phyloP scores from a whole-genome alignment of 805 yeast genomes.

The Monosporozyma servazzii region DNA sequence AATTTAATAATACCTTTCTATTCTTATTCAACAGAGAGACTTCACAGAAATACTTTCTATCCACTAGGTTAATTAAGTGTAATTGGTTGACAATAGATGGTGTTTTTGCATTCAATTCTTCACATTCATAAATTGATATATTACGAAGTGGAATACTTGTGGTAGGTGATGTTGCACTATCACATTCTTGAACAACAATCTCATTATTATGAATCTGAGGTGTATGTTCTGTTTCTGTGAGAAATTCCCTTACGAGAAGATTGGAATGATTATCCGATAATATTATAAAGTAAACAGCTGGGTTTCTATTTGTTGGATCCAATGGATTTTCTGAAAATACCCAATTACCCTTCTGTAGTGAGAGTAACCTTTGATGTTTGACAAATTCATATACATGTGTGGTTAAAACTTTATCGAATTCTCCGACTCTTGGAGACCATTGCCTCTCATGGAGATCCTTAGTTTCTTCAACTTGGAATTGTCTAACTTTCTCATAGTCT shows the following conservation, averaged over 20 bases:
- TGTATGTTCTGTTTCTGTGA: conserved; percentile 34
- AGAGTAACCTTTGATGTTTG: conserved; percentile 63
- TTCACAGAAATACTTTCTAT: conserved; percentile 49
- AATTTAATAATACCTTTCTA: conserved; percentile 39
- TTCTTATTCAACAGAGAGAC: conserved; percentile 41
- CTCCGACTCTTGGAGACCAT: conserved; percentile 40
- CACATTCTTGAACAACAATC: conserved; percentile 7
- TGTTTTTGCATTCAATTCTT: conserved; percentile 34
- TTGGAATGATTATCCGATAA: conserved; percentile 59
- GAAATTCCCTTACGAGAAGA: conserved; percentile 52
- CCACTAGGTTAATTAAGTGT: conserved; percentile 43
- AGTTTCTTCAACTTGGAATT: conserved; percentile 40
- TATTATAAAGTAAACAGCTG: conserved; percentile 45
- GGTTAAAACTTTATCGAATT: conserved; percentile 42
- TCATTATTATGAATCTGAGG: conserved; percentile 58
- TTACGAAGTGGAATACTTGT: conserved; percentile 42
- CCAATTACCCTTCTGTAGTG: conserved; percentile 73
- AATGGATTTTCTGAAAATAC: conserved; percentile 55
- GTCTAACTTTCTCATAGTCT: conserved; percentile 44
- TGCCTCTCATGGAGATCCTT: conserved; percentile 29
- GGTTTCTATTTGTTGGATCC: conserved; percentile 18
- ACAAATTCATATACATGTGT: conserved; percentile 62
- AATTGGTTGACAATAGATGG: conserved; percentile 17
- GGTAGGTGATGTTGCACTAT: conserved; percentile 12
- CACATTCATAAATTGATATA: conserved; percentile 42